Evolutionary conservation across 176 grass and related monocot genomes (phyloP).

Genomic region (Eremochloa ophiuroides): DNA sequence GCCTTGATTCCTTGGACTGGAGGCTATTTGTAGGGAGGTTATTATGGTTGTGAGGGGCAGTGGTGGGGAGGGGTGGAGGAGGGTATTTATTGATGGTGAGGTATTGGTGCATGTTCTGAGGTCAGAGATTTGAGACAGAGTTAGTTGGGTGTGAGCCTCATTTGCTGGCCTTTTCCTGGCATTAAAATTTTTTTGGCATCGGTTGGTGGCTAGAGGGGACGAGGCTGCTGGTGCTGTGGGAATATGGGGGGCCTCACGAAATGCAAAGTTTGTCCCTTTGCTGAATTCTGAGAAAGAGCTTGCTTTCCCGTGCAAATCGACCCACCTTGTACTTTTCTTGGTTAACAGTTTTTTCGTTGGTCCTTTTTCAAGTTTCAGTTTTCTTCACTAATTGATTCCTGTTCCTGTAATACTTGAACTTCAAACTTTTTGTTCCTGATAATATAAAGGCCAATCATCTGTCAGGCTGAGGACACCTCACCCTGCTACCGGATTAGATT

Average conservation of each 20-base stretch:
- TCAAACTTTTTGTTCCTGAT: neutral
- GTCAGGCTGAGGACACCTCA: slow-evolving; percentile 16
- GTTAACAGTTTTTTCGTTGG: neutral
- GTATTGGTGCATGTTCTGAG: slow-evolving; percentile 49
- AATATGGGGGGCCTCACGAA: slow-evolving; percentile 33
- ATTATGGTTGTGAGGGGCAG: slow-evolving; percentile 49
- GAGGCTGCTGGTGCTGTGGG: slow-evolving; percentile 19
- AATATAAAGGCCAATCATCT: slow-evolving; percentile 14
- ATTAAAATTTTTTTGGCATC: slow-evolving; percentile 52
- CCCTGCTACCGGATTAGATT: slow-evolving; percentile 35
- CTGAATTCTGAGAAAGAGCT: slow-evolving; percentile 38
- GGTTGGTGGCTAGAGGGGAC: slow-evolving; percentile 41
- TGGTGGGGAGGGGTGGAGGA: slow-evolving; percentile 14
- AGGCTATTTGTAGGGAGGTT: slow-evolving; percentile 55
- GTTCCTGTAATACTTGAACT: neutral
- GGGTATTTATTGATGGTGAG: slow-evolving; percentile 53
- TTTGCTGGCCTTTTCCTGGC: slow-evolving; percentile 59
- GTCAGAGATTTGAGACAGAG: slow-evolving; percentile 55
- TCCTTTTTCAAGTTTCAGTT: slow-evolving; percentile 33
- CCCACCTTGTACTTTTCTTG: slow-evolving; percentile 18
- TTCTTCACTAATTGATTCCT: slow-evolving; percentile 8
- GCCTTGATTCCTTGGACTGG: slow-evolving; percentile 30
- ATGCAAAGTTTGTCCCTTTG: slow-evolving; percentile 47
- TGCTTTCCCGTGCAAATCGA: slow-evolving; percentile 11
- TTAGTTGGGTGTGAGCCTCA: slow-evolving; percentile 68